These are phyloP conservation scores for Trichoderma koningii DNA, from an alignment of 2,329 filamentous ascomycete genomes.

Conservation along the genomic window DNA sequence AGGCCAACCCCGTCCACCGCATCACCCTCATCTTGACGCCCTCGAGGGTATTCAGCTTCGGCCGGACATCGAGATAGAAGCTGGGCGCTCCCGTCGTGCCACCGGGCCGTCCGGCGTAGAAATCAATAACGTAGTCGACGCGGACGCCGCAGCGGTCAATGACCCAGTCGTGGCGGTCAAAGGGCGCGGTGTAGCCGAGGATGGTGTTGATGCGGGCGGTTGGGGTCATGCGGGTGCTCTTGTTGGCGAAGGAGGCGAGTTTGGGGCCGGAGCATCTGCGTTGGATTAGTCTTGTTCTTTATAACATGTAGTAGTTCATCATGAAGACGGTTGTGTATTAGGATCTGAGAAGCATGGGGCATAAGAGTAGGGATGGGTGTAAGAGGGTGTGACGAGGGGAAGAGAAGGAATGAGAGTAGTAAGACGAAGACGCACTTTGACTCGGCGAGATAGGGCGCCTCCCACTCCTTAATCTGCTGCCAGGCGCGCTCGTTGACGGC, in stretches of 20 bases:
- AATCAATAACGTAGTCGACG: slow-evolving; percentile 97
- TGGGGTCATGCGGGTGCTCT: slow-evolving; percentile 70
- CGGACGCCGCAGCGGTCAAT: slow-evolving; percentile 84
- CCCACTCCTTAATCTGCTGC: slow-evolving; percentile 89
- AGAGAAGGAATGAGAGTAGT: background rate
- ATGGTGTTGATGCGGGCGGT: slow-evolving; percentile 79
- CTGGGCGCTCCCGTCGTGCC: slow-evolving; percentile 49
- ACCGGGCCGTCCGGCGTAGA: slow-evolving; percentile 72
- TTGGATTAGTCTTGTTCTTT: slow-evolving; percentile 28
- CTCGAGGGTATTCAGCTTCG: slow-evolving; percentile 69
- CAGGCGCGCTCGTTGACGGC: slow-evolving; percentile 97
- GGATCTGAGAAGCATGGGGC: too few relatives aligned
- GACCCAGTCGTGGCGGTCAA: slow-evolving; percentile 97
- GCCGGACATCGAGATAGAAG: slow-evolving; percentile 69
- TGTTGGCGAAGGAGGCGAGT: slow-evolving; percentile 80
- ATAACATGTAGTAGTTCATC: too few relatives aligned
- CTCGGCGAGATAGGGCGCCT: slow-evolving; percentile 63
- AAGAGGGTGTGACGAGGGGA: too few relatives aligned
- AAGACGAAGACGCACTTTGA: slow-evolving; percentile 52
- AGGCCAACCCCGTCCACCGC: slow-evolving; percentile 54
- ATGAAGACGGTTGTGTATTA: too few relatives aligned
- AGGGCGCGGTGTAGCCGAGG: slow-evolving; percentile 86
- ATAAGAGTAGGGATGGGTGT: too few relatives aligned
- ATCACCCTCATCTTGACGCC: slow-evolving; percentile 66
- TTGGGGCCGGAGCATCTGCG: slow-evolving; percentile 69